These are phyloP conservation scores for Penicillium atrosanguineum DNA, from an alignment of 495 filamentous ascomycete species.

Conservation along the genomic window DNA sequence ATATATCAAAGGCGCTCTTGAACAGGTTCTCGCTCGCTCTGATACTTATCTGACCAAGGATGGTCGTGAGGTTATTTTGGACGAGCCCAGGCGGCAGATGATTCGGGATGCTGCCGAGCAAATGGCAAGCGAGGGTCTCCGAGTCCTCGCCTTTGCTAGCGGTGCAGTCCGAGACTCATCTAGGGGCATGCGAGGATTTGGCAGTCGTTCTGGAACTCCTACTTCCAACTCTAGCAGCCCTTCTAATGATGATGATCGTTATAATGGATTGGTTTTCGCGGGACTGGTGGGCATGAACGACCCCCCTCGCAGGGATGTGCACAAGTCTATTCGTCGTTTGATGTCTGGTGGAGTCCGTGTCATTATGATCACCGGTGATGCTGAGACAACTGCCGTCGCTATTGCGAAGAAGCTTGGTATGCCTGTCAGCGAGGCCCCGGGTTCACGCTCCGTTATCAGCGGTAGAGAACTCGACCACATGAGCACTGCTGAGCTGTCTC, in stretches of 20 bases:
- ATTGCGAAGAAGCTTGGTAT: constrained; percentile 93
- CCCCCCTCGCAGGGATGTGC: constrained; percentile 84
- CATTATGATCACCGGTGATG: constrained; percentile 98
- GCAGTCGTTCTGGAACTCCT: constrained; percentile 52
- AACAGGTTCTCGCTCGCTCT: constrained; percentile 80
- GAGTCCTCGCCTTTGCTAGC: constrained; percentile 90
- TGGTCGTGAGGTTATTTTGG: constrained; percentile 82
- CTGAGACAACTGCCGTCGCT: constrained; percentile 88
- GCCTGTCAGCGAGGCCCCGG: constrained; percentile 55
- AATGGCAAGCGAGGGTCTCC: constrained; percentile 90
- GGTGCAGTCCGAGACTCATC: constrained; percentile 47
- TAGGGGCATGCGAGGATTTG: constrained; percentile 30
- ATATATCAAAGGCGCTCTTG: constrained; percentile 93
- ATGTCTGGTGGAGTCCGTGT: constrained; percentile 93
- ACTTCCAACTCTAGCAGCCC: constrained; percentile 39
- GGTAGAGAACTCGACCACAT: constrained; percentile 91
- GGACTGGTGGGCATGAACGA: constrained; percentile 97
- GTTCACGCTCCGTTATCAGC: constrained; percentile 66
- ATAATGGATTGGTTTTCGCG: constrained; percentile 81
- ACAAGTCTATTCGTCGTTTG: constrained; percentile 81
- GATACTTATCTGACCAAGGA: constrained; percentile 88
- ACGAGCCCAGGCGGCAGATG: constrained; percentile 69
- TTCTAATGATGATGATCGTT: constrained; percentile 65
- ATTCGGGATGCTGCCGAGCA: constrained; percentile 77
- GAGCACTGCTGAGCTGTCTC: constrained; percentile 76